phyloP scores from a whole-genome alignment of 164 flowering plant genomes.

The Akebia trifoliata region DNA sequence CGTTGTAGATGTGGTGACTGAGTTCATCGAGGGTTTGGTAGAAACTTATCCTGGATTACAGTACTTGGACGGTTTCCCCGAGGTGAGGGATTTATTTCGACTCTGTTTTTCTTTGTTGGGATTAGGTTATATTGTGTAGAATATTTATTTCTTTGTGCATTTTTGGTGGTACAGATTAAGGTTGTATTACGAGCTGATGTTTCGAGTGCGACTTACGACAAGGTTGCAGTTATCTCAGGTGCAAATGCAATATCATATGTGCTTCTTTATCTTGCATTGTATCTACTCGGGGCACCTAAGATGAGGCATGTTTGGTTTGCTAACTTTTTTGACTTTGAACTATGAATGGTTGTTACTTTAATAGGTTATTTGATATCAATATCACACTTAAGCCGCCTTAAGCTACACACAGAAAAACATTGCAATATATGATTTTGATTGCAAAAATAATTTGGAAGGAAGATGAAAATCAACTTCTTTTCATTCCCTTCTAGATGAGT shows the following conservation, averaged over 20 bases:
- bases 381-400: too few species aligned
- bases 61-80: slow-evolving; percentile 89
- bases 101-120: not conserved
- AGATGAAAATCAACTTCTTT: too few species aligned
- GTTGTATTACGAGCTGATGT: slow-evolving; percentile 93
- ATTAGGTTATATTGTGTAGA: not conserved
- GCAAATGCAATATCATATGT: slow-evolving; percentile 11
- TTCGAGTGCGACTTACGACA: slow-evolving; percentile 57
- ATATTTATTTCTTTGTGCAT: not conserved
- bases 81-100: slow-evolving; percentile 32
- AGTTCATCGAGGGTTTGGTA: slow-evolving; percentile 88
- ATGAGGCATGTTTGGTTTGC: too few species aligned
- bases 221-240: slow-evolving; percentile 97
- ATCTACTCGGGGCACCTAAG: too few species aligned
- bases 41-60: slow-evolving; percentile 89
- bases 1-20: slow-evolving; percentile 76
- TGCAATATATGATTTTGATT: too few species aligned
- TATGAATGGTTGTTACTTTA: not conserved
- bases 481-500: too few species aligned
- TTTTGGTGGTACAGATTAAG: slow-evolving; percentile 50
- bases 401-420: too few species aligned
- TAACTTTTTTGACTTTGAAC: too few species aligned
- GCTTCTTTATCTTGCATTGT: too few species aligned
- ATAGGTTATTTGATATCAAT: not conserved
- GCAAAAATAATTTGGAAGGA: too few species aligned